Percentiles rank a stretch among this genome's conserved stretches.
These are phyloP conservation scores for Calendula officinalis DNA, from an alignment of 129 eudicot species.

Conservation along the genomic window DNA sequence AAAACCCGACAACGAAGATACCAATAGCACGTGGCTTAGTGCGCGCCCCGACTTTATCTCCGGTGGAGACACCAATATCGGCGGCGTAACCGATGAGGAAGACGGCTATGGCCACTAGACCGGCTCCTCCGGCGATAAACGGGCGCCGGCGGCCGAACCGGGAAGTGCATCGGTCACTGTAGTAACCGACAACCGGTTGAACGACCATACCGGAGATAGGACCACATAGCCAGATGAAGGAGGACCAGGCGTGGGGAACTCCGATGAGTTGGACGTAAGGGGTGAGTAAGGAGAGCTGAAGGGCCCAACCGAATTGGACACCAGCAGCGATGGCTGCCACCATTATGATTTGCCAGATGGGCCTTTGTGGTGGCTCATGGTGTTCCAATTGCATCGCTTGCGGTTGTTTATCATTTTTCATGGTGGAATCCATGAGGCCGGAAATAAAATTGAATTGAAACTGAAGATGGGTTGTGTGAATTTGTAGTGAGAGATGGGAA, in stretches of 20 bases:
- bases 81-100: constrained; percentile 90
- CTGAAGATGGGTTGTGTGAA: constrained; percentile 16
- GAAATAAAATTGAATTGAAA: background rate
- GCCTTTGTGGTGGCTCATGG: constrained; percentile 15
- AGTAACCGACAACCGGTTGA: constrained; percentile 84
- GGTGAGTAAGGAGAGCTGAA: constrained; percentile 81
- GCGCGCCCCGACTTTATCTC: constrained; percentile 40
- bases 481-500: background rate
- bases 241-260: constrained; percentile 67
- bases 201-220: constrained; percentile 90
- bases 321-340: constrained; percentile 94
- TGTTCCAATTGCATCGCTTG: constrained; percentile 17
- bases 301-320: constrained; percentile 95
- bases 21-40: constrained; percentile 67
- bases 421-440: constrained; percentile 6
- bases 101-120: constrained; percentile 57
- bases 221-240: constrained; percentile 92
- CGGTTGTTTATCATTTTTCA: constrained; percentile 20
- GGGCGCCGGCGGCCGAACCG: constrained; percentile 91
- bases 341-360: constrained; percentile 45
- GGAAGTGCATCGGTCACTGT: constrained; percentile 67
- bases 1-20: constrained; percentile 75
- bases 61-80: constrained; percentile 69
- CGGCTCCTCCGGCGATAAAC: constrained; percentile 71
- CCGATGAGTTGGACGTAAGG: constrained; percentile 91